Percentiles rank a stretch among this genome's conserved stretches.
Conservation (phyloP, 2,329 filamentous ascomycete species). For the Talaromyces sp. region DNA sequence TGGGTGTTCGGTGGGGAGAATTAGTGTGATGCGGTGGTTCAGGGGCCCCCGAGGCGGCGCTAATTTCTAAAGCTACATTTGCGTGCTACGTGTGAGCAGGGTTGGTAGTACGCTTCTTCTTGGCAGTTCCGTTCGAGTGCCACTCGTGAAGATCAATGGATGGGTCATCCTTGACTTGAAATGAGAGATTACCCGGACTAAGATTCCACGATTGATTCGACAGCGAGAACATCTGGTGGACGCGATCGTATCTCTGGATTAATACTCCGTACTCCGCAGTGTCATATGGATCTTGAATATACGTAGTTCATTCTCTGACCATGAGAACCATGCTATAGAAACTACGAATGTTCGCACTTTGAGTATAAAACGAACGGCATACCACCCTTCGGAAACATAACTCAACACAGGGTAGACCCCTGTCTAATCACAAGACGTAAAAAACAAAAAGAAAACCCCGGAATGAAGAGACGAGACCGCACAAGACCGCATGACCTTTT, state of each 20-base stretch:
- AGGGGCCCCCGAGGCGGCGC: not conserved
- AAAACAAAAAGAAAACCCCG: not conserved
- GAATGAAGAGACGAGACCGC: not conserved
- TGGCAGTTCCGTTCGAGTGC: not conserved
- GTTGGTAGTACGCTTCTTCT: not conserved
- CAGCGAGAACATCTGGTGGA: not conserved
- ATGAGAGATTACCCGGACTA: not conserved
- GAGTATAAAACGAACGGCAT: not conserved
- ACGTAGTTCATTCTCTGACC: not conserved
- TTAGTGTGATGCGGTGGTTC: not conserved
- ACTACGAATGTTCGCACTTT: not conserved
- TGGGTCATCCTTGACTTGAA: not conserved
- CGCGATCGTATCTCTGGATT: not conserved
- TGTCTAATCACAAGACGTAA: not conserved
- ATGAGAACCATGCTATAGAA: not conserved
- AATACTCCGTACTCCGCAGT: slow-evolving; percentile 3
- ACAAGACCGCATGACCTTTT: not conserved
- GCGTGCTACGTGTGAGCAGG: not conserved
- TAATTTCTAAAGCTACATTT: not conserved
- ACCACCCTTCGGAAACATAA: not conserved
- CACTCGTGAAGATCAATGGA: not conserved
- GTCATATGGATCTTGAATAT: not conserved
- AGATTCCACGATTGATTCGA: not conserved
- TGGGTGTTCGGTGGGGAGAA: not conserved
- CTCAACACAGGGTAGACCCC: not conserved